Percentiles rank a stretch among this genome's conserved stretches.
Evolutionary conservation across 768 basidiomycete genomes (phyloP).

Genomic region (Naganishia kalamii): DNA sequence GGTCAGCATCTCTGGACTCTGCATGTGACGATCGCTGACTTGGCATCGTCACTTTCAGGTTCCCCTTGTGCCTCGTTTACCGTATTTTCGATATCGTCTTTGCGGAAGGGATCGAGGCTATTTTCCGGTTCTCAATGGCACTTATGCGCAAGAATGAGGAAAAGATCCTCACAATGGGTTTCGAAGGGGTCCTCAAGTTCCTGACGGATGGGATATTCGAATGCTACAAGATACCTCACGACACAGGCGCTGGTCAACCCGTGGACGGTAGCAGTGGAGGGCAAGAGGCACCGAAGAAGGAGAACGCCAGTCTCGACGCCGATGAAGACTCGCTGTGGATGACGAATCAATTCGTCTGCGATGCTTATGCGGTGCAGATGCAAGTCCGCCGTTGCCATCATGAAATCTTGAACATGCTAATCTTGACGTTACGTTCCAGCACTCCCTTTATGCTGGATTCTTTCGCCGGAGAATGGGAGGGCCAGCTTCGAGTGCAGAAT

Average conservation of each 20-base stretch:
- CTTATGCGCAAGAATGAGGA: constrained; percentile 85
- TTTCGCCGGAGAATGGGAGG: constrained; percentile 82
- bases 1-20: constrained; percentile 50
- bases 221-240: constrained; percentile 58
- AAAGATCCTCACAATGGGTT: constrained; percentile 67
- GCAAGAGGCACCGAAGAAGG: too few species aligned
- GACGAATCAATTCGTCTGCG: constrained; percentile 77
- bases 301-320: constrained; percentile 35
- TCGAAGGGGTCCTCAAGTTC: constrained; percentile 82
- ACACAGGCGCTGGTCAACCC: too few species aligned
- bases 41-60: constrained; percentile 52
- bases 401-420: background rate
- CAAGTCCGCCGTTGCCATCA: constrained; percentile 16
- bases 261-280: too few species aligned
- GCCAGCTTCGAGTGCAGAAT: constrained; percentile 66
- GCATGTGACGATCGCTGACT: background rate
- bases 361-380: constrained; percentile 76
- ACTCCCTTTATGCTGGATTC: constrained; percentile 94
- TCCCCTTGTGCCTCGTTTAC: constrained; percentile 88
- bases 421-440: constrained; percentile 22
- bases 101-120: constrained; percentile 92
- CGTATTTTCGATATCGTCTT: constrained; percentile 94
- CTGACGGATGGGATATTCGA: constrained; percentile 78
- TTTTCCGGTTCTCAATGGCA: constrained; percentile 87
- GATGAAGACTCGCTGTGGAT: constrained; percentile 51